Evolutionary conservation across 1,284 basidiomycete genomes (phyloP).

Genomic region (Coniophora puteana): DNA sequence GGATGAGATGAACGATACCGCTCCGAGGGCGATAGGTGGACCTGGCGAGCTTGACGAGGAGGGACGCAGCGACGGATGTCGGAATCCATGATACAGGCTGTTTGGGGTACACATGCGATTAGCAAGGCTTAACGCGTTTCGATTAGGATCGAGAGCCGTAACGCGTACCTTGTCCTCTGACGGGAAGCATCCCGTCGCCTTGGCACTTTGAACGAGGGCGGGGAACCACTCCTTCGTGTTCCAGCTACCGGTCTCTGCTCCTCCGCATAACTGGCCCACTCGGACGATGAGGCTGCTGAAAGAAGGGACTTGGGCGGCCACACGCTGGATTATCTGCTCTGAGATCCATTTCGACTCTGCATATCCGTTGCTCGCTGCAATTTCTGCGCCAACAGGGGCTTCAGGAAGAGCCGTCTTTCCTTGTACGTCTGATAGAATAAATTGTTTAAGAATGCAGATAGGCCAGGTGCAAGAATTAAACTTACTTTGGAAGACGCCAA

Average conservation of each 20-base stretch:
- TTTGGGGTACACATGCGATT: not conserved
- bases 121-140: not conserved
- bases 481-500: conserved; percentile 27
- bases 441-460: too few relatives aligned
- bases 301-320: conserved; percentile 14
- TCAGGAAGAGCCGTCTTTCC: too few relatives aligned
- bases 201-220: conserved; percentile 14
- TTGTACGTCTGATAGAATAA: too few relatives aligned
- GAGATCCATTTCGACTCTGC: conserved; percentile 38
- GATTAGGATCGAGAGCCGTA: too few relatives aligned
- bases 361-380: conserved; percentile 33
- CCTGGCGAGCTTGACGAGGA: conserved; percentile 1
- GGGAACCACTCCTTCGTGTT: conserved; percentile 29
- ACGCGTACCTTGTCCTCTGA: too few relatives aligned
- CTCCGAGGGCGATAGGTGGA: too few relatives aligned
- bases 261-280: conserved; percentile 35
- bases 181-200: not conserved
- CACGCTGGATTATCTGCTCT: conserved; percentile 29
- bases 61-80: conserved; percentile 4
- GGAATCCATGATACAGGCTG: conserved; percentile 6
- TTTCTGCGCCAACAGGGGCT: conserved; percentile 20
- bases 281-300: conserved; percentile 27
- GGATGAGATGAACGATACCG: too few relatives aligned
- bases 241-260: conserved; percentile 23
- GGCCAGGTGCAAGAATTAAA: too few relatives aligned